A percentile compares a stretch with the other conserved stretches of the same genome.
phyloP scores from a whole-genome alignment of 1,284 basidiomycete species.

The Apiotrichum porosum region DNA sequence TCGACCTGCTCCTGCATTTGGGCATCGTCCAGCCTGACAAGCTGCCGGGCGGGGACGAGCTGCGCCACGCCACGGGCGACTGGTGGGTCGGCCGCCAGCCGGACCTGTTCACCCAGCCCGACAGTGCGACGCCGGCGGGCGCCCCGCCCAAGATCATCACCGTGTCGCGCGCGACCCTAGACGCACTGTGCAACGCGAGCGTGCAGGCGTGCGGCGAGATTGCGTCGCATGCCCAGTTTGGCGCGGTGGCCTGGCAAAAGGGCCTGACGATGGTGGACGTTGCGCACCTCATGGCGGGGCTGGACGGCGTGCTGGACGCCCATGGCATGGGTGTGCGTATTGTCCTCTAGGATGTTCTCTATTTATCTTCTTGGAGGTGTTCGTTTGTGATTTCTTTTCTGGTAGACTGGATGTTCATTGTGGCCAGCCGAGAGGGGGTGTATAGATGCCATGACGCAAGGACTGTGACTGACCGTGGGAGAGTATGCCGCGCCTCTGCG shows the following conservation, averaged over 20 bases:
- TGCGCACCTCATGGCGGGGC: constrained; percentile 2
- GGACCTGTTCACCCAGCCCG: constrained; percentile 3
- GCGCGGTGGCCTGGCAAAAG: constrained; percentile 1
- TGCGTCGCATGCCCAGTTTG: constrained; percentile 3
- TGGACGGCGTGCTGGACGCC: constrained; percentile 8
- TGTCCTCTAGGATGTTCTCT: neutral
- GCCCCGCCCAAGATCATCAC: constrained; percentile 6
- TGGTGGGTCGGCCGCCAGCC: constrained; percentile 13
- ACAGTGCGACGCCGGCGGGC: neutral
- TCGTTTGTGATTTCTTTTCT: no score
- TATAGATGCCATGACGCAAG: no score
- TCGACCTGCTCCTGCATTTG: constrained; percentile 19
- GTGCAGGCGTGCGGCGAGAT: constrained; percentile 16
- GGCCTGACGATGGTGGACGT: constrained; percentile 7
- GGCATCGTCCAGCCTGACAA: constrained; percentile 16
- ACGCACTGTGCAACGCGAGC: constrained; percentile 5
- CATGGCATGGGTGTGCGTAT: constrained; percentile 7
- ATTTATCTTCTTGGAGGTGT: no score
- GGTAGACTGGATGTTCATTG: no score
- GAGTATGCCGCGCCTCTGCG: no score
- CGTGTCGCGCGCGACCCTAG: neutral
- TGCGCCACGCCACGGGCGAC: constrained; percentile 6
- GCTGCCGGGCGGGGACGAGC: neutral
- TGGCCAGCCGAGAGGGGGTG: no score
- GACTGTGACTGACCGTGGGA: no score